A percentile compares a stretch with the other conserved stretches of the same genome.
Conservation (phyloP, 2,329 filamentous ascomycete genomes). For the Laburnicola sp. region DNA sequence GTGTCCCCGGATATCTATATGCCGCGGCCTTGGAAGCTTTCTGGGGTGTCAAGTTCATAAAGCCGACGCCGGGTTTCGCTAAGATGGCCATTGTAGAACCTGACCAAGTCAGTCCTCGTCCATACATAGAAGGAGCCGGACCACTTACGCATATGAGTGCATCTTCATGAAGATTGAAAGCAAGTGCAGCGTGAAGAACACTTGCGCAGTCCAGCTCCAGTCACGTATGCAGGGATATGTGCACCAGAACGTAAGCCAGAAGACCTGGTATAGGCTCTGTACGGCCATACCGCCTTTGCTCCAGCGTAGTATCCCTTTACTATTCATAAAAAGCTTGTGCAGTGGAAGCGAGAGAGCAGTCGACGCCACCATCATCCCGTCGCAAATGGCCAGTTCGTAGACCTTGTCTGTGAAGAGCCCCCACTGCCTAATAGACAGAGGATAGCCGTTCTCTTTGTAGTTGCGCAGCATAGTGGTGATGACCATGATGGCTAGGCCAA, state of each 20-base stretch:
- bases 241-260: conserved; percentile 84
- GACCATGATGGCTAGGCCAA: conserved; percentile 94
- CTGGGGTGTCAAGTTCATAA: conserved; percentile 74
- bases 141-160: conserved; percentile 77
- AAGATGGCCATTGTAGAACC: conserved; percentile 94
- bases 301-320: conserved; percentile 68
- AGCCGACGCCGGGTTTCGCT: conserved; percentile 83
- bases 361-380: conserved; percentile 80
- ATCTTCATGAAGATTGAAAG: conserved; percentile 97
- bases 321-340: conserved; percentile 67
- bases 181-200: conserved; percentile 89
- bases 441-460: conserved; percentile 88
- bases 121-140: not conserved
- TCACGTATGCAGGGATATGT: conserved; percentile 75
- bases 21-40: conserved; percentile 69
- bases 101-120: conserved; percentile 15
- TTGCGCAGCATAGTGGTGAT: conserved; percentile 92
- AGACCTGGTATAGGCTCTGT: conserved; percentile 78
- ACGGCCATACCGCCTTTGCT: conserved; percentile 73
- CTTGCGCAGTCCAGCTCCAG: conserved; percentile 97
- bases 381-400: conserved; percentile 80
- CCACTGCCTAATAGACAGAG: conserved; percentile 85
- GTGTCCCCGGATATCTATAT: conserved; percentile 68
- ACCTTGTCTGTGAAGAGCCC: conserved; percentile 84
- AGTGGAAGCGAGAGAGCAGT: conserved; percentile 74